These are phyloP conservation scores for Rhododendron ovatum DNA, from an alignment of 148 eudicot genomes.

Conservation along the genomic window DNA sequence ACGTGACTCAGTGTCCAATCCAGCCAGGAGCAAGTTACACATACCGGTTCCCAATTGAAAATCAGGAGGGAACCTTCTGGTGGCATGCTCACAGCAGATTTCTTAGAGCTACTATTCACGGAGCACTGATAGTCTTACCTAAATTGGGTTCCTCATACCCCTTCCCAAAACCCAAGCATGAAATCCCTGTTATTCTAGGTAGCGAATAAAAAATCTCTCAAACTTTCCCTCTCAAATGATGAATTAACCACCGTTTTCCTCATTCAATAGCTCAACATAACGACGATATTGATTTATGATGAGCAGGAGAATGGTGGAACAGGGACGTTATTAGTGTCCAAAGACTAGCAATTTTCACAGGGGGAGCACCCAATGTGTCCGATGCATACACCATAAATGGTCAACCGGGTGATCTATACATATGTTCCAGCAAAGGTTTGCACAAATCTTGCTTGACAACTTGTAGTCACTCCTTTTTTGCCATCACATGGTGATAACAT, in stretches of 20 bases:
- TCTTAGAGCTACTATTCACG: conserved; percentile 72
- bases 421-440: conserved; percentile 64
- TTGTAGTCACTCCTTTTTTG: not conserved
- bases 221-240: not conserved
- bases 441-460: not conserved
- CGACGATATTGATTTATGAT: not conserved
- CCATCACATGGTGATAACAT: not conserved
- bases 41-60: conserved; percentile 51
- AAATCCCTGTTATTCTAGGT: conserved; percentile 65
- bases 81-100: conserved; percentile 85
- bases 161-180: conserved; percentile 52
- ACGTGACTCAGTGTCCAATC: conserved; percentile 74
- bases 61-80: conserved; percentile 79
- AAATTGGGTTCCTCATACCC: conserved; percentile 53
- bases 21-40: conserved; percentile 66
- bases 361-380: conserved; percentile 66
- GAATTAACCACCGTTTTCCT: not conserved
- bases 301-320: conserved; percentile 84
- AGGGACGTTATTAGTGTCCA: conserved; percentile 54
- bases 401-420: conserved; percentile 68
- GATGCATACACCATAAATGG: conserved; percentile 74
- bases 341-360: conserved; percentile 48
- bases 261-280: not conserved
- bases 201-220: not conserved
- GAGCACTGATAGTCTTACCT: conserved; percentile 61